These are phyloP conservation scores for Andrographis paniculata DNA, from an alignment of 305 asterid species.

Conservation along the genomic window DNA sequence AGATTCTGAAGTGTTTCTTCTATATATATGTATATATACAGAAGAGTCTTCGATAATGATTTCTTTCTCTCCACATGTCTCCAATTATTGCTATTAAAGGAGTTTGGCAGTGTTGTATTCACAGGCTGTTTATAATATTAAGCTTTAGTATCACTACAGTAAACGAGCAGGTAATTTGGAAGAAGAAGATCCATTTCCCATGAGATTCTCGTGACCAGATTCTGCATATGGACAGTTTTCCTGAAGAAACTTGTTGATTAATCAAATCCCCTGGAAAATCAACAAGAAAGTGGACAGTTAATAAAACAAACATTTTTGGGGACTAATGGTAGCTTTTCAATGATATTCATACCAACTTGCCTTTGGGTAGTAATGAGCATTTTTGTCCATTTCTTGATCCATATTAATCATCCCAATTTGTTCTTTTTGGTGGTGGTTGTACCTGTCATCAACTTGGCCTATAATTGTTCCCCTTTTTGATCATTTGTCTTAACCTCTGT, in stretches of 20 bases:
- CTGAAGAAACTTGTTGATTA: slow-evolving; percentile 1
- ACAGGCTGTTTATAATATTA: background rate
- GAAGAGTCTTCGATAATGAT: slow-evolving; percentile 24
- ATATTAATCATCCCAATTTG: slow-evolving; percentile 21
- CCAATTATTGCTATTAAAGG: background rate
- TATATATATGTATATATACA: too few species aligned
- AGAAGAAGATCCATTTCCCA: too few species aligned
- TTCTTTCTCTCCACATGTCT: slow-evolving; percentile 5
- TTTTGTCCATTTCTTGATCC: too few species aligned
- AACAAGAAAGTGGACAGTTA: slow-evolving; percentile 31
- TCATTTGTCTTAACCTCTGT: background rate
- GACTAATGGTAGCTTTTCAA: background rate
- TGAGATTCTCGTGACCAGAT: background rate
- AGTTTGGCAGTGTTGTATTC: background rate
- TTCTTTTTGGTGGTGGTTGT: slow-evolving; percentile 29
- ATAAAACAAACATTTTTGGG: slow-evolving; percentile 19
- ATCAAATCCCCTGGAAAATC: slow-evolving; percentile 17
- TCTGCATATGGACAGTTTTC: background rate
- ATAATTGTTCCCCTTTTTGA: slow-evolving; percentile 7
- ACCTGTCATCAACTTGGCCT: slow-evolving; percentile 24
- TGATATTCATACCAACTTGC: too few species aligned
- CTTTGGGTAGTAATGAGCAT: slow-evolving; percentile 27
- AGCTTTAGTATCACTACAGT: background rate
- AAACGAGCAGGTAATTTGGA: too few species aligned
- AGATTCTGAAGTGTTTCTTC: too few species aligned